A percentile compares a stretch with the other conserved stretches of the same genome.
These are phyloP conservation scores for Panaeolus papilionaceus DNA, from an alignment of 768 basidiomycete species.

Conservation along the genomic window DNA sequence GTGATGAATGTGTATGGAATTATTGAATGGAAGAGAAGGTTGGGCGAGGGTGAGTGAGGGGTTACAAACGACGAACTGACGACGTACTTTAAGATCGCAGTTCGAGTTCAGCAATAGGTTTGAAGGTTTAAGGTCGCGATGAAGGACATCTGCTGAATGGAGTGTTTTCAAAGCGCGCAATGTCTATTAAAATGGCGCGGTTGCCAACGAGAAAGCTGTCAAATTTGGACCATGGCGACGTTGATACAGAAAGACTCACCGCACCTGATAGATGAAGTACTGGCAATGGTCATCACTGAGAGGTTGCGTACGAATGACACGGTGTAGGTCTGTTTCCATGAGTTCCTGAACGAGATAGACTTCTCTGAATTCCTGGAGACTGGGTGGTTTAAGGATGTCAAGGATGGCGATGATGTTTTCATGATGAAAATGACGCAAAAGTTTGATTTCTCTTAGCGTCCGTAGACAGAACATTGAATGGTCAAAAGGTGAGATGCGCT, in stretches of 20 bases:
- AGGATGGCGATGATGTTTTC: constrained; percentile 86
- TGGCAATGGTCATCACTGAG: constrained; percentile 95
- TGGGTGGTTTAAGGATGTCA: constrained; percentile 87
- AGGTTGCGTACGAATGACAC: constrained; percentile 94
- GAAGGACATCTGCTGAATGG: constrained; percentile 93
- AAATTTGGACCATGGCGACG: constrained; percentile 11
- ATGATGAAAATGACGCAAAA: constrained; percentile 49
- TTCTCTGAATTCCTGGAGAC: constrained; percentile 82
- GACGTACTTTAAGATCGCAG: constrained; percentile 87
- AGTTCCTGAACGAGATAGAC: constrained; percentile 73
- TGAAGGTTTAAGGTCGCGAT: constrained; percentile 95
- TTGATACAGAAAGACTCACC: constrained; percentile 25
- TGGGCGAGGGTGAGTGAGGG: background rate
- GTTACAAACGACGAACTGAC: background rate
- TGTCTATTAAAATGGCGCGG: constrained; percentile 51
- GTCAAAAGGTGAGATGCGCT: constrained; percentile 94
- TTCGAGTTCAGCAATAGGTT: constrained; percentile 96
- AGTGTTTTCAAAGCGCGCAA: constrained; percentile 93
- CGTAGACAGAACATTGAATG: constrained; percentile 92
- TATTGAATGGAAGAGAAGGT: constrained; percentile 2
- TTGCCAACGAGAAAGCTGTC: constrained; percentile 15
- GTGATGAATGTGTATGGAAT: constrained; percentile 1
- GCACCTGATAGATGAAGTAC: constrained; percentile 95
- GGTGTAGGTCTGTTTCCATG: constrained; percentile 94
- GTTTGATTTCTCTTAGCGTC: constrained; percentile 90